Evolutionary conservation across 139 green algal genomes (phyloP).

Genomic region (Chlamydomonas applanata): DNA sequence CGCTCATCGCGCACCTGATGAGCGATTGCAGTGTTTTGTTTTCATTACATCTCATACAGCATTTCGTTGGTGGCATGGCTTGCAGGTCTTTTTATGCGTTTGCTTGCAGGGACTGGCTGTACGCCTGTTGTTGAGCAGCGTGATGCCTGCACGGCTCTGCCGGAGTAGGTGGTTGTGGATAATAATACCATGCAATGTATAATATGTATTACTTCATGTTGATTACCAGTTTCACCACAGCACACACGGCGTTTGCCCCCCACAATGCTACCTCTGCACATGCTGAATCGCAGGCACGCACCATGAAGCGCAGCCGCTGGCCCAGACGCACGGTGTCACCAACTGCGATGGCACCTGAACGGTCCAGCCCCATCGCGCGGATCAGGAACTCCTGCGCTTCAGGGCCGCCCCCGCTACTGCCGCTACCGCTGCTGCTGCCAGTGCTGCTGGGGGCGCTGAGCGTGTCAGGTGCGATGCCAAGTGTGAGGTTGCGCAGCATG

Average conservation of each 20-base stretch:
- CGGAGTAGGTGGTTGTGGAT: no score
- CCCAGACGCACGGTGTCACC: constrained; percentile 43
- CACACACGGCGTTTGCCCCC: background rate
- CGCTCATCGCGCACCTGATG: constrained; percentile 45
- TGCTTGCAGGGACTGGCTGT: no score
- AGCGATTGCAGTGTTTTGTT: background rate
- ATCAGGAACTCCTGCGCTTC: constrained; percentile 44
- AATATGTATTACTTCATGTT: no score
- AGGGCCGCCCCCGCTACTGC: background rate
- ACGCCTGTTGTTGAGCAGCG: no score
- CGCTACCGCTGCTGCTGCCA: no score
- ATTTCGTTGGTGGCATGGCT: background rate
- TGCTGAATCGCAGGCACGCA: constrained; percentile 10
- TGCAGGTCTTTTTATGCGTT: background rate
- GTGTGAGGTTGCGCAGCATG: constrained; percentile 32
- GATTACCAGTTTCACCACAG: background rate
- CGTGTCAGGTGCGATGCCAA: constrained; percentile 33
- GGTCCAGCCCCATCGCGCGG: constrained; percentile 2
- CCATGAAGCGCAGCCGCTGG: constrained; percentile 60
- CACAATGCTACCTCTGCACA: background rate
- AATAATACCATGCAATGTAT: no score
- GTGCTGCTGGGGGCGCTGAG: constrained; percentile 3
- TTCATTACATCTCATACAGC: background rate
- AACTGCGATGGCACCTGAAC: constrained; percentile 8
- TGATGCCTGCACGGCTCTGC: no score